phyloP scores from a whole-genome alignment of 106 monocot species.

The Platanthera guangdongensis region DNA sequence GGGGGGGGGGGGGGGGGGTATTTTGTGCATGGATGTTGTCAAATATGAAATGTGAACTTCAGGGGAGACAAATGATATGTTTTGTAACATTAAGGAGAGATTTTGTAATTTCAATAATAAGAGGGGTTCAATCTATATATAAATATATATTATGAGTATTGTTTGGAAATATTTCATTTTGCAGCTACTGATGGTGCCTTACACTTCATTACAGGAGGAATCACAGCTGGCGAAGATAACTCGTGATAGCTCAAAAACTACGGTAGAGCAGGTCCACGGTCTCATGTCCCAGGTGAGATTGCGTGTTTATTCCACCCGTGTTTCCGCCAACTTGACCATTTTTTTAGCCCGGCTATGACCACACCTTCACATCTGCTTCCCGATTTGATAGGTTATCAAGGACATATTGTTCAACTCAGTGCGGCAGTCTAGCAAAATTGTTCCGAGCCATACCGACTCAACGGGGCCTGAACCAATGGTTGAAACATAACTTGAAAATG shows the following conservation, averaged over 20 bases:
- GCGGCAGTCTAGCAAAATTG: slow-evolving; percentile 23
- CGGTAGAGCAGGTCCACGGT: slow-evolving; percentile 94
- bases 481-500: slow-evolving; percentile 23
- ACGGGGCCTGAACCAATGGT: slow-evolving; percentile 72
- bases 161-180: too few relatives aligned
- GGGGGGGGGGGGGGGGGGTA: too few relatives aligned
- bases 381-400: slow-evolving; percentile 49
- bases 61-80: too few relatives aligned
- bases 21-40: too few relatives aligned
- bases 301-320: neutral
- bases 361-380: neutral
- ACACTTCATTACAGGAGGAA: slow-evolving; percentile 47
- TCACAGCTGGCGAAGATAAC: slow-evolving; percentile 90
- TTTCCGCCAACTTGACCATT: neutral
- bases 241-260: slow-evolving; percentile 91
- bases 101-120: too few relatives aligned
- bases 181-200: neutral
- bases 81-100: too few relatives aligned
- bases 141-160: too few relatives aligned
- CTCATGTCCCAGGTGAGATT: slow-evolving; percentile 87
- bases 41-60: too few relatives aligned
- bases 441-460: slow-evolving; percentile 19
- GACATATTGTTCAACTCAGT: slow-evolving; percentile 70
- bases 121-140: too few relatives aligned
- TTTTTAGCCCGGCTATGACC: neutral